Percentiles rank a stretch among this genome's conserved stretches.
phyloP scores from a whole-genome alignment of 1,139 yeast species.

The Pneumocystis jirovecii region DNA sequence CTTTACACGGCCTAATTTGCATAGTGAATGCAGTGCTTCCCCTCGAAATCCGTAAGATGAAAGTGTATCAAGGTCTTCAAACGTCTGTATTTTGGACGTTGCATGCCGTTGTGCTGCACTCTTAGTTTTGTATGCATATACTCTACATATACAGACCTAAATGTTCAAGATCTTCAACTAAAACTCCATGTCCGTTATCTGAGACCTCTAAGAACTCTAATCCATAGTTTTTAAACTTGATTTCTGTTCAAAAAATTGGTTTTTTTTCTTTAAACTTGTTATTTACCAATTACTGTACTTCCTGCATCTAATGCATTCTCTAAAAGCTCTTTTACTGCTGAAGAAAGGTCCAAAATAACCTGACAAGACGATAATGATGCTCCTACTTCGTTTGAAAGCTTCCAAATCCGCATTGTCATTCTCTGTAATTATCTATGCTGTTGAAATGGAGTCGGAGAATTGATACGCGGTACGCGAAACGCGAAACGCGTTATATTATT shows the following conservation, averaged over 20 bases:
- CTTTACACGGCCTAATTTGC: conserved; percentile 38
- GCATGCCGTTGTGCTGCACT: conserved; percentile 42
- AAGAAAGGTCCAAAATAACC: conserved; percentile 63
- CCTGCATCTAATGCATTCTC: conserved; percentile 42
- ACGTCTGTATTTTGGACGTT: conserved; percentile 58
- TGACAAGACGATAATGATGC: conserved; percentile 68
- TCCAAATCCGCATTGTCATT: background rate
- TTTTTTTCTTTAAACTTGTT: background rate
- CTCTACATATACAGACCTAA: conserved; percentile 26
- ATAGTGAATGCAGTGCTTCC: conserved; percentile 65
- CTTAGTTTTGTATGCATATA: background rate
- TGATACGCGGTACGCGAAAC: too few species aligned
- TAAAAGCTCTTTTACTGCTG: conserved; percentile 69
- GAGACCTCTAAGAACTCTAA: conserved; percentile 53
- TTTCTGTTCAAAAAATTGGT: conserved; percentile 28
- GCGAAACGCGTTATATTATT: too few species aligned
- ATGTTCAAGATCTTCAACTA: conserved; percentile 38
- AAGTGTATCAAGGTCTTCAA: conserved; percentile 42
- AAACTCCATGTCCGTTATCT: conserved; percentile 72
- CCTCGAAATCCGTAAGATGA: conserved; percentile 68
- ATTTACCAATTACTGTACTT: conserved; percentile 3
- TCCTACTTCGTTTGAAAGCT: background rate
- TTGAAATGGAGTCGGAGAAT: background rate
- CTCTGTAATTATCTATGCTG: background rate
- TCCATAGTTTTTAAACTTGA: conserved; percentile 56